These are phyloP conservation scores for cucumber (Cucumis sativus) DNA, from an alignment of 306 rosid species.

Conservation along the genomic window DNA sequence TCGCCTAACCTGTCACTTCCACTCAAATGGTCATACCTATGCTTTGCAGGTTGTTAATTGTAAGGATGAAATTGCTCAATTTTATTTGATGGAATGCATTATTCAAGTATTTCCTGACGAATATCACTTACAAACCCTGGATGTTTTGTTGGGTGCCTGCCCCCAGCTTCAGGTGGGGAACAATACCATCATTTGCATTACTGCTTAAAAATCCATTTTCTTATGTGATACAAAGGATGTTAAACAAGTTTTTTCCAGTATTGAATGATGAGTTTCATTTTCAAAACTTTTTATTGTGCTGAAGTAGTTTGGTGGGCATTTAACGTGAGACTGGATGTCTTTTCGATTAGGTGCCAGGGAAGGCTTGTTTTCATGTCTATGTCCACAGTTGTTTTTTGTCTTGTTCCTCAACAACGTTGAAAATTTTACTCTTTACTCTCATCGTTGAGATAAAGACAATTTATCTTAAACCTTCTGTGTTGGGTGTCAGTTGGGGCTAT, in stretches of 20 bases:
- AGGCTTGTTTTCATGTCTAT: not conserved
- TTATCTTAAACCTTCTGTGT: not conserved
- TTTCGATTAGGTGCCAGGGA: not conserved
- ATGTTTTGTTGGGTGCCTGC: slow-evolving; percentile 79
- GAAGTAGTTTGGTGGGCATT: not conserved
- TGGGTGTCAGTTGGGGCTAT: not conserved
- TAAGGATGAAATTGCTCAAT: slow-evolving; percentile 91
- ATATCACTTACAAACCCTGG: slow-evolving; percentile 96
- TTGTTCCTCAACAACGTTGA: not conserved
- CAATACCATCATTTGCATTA: not conserved
- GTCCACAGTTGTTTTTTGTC: not conserved
- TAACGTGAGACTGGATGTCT: not conserved
- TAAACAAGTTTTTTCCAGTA: not conserved
- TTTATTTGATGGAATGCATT: slow-evolving; percentile 91
- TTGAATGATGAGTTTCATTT: not conserved
- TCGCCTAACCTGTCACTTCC: not conserved
- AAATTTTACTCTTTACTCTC: not conserved
- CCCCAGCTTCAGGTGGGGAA: slow-evolving; percentile 85
- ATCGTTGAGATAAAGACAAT: not conserved
- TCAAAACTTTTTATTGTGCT: not conserved
- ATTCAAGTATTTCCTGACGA: slow-evolving; percentile 98
- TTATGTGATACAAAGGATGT: not conserved
- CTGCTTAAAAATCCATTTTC: not conserved
- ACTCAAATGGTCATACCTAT: slow-evolving; percentile 9
- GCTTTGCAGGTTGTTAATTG: slow-evolving; percentile 81